These are phyloP conservation scores for Hamamelis virginiana DNA, from an alignment of 164 flowering plant genomes.

Conservation along the genomic window DNA sequence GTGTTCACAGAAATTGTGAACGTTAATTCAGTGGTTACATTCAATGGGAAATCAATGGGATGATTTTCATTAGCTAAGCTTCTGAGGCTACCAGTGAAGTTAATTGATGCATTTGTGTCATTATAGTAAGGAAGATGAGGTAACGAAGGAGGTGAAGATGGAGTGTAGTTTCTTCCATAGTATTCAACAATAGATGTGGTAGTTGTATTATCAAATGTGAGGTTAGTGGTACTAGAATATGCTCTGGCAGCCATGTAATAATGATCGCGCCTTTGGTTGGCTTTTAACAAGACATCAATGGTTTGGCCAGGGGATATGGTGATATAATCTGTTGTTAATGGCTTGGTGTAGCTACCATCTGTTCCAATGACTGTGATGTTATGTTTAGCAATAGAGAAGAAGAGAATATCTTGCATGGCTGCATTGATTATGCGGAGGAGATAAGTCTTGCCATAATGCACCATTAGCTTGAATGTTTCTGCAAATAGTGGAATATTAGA, in stretches of 20 bases:
- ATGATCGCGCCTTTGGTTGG: conserved; percentile 20
- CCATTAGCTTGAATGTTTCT: conserved; percentile 34
- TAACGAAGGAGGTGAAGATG: conserved; percentile 2
- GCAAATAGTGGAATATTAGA: too few relatives aligned
- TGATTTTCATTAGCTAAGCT: conserved; percentile 15
- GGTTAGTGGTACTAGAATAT: not conserved
- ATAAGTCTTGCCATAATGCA: conserved; percentile 35
- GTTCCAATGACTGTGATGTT: conserved; percentile 19
- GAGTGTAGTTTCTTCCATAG: not conserved
- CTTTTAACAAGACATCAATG: conserved; percentile 18
- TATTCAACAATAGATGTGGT: not conserved
- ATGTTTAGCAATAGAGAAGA: conserved; percentile 21
- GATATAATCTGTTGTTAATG: conserved; percentile 16
- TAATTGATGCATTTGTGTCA: conserved; percentile 20
- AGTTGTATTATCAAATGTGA: not conserved
- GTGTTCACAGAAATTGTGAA: conserved; percentile 2
- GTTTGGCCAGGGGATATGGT: conserved; percentile 31
- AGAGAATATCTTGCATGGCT: conserved; percentile 24
- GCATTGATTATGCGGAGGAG: too few relatives aligned
- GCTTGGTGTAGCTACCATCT: conserved; percentile 29
- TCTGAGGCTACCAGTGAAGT: too few relatives aligned
- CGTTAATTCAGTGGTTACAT: conserved; percentile 10
- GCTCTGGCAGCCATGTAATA: conserved; percentile 21
- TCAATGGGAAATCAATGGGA: conserved; percentile 28
- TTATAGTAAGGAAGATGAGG: conserved; percentile 25